Base-by-base conservation (phyloP, 139 green algal genomes). In the Eudorina sp. region DNA sequence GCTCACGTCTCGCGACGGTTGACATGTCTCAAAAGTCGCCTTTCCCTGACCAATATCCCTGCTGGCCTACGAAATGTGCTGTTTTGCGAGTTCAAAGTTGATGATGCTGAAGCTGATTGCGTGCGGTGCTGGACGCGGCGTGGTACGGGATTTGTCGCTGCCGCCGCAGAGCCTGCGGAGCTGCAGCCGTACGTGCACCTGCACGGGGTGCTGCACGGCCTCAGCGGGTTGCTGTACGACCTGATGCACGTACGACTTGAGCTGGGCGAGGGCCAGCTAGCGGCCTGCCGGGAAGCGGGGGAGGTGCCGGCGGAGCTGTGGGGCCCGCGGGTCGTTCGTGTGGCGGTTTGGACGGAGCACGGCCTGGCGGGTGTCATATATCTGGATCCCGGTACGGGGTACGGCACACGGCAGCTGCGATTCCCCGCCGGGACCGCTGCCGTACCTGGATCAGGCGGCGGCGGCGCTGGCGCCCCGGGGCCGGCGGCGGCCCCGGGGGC, bases 401-500 rank as follows among this genome's bases (percentile, higher is more conserved):
- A 91, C 62, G 88, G 88, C 48, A 88, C 88, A 0, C 82, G 88
- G 21, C 74, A 89, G 83, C 40, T 91, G 36, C 62, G 55, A 4
- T 88, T 88, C 79, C 27, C 43, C 0, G 29, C n/a, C 0, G 55
- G 36, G 31, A 31, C 4, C 48, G 5, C n/a, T 27, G 43, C 46
- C n/a, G n/a, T n/a, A n/a, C n/a, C n/a, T n/a, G n/a, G n/a, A 23
- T 29, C 45, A 7, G 36, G 31, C 13, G 72, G 29, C 14, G 29
- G 34, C 31, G 34, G 40, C 36, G 36, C 14, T 77, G 36, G 36
- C 9, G 31, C 9, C 43, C 25, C 4, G 34, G 8, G 0, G 19
- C 31, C 16, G 55, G 48, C 48, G 48, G 48, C 48, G 48, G 48
- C 48, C n/a, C n/a, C n/a, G n/a, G n/a, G n/a, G n/a, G n/a, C n/a